These are phyloP conservation scores for Cystofilobasidium capitatum DNA, from an alignment of 768 basidiomycete genomes.

Conservation along the genomic window DNA sequence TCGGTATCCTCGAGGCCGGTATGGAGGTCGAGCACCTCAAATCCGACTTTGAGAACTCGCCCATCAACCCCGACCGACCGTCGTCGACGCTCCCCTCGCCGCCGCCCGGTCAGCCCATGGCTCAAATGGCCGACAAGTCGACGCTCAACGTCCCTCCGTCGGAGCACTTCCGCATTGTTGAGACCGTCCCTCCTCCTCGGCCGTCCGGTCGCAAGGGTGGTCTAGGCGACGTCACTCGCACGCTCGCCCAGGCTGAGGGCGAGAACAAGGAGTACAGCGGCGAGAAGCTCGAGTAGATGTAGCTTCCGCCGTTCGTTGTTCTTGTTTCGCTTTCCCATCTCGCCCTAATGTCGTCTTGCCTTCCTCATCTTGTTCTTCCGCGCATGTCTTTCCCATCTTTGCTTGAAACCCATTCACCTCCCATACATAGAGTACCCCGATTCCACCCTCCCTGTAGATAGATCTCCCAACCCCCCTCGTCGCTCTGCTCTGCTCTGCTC, in stretches of 20 bases:
- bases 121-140: conserved; percentile 35
- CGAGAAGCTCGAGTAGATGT: conserved; percentile 6
- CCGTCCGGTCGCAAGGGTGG: conserved; percentile 32
- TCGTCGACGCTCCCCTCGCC: conserved; percentile 28
- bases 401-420: too few species aligned
- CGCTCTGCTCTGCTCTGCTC: too few species aligned
- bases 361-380: too few species aligned
- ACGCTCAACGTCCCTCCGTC: conserved; percentile 53
- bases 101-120: conserved; percentile 49
- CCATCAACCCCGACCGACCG: conserved; percentile 24
- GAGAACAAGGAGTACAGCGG: conserved; percentile 7
- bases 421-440: too few species aligned
- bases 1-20: conserved; percentile 57
- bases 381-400: too few species aligned
- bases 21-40: conserved; percentile 48
- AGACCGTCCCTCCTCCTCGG: conserved; percentile 33
- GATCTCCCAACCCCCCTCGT: too few species aligned
- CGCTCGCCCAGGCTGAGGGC: neutral
- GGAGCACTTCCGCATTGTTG: conserved; percentile 59
- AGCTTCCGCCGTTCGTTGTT: too few species aligned
- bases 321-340: too few species aligned
- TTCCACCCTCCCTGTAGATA: too few species aligned
- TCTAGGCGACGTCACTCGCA: neutral
- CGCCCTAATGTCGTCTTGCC: too few species aligned
- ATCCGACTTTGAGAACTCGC: conserved; percentile 24